Conservation (phyloP, 352 stramenopile genomes). For the Pythium myriotylum region DNA sequence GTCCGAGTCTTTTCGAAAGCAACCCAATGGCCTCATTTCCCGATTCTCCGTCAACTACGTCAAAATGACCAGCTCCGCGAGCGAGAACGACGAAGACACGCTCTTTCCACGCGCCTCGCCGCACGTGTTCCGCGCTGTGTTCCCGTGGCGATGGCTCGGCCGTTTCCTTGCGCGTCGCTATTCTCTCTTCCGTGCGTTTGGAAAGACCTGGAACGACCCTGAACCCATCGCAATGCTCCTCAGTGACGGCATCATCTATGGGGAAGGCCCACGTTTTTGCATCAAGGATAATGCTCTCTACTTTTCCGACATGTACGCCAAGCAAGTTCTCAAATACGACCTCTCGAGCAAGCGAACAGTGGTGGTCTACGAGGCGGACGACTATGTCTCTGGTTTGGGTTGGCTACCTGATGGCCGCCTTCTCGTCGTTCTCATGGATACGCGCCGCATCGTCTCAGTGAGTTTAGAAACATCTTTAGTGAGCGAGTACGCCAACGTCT, state of each 20-base stretch:
- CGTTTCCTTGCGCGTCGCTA: no score
- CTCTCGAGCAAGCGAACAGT: conserved; percentile 36
- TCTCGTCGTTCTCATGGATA: conserved; percentile 62
- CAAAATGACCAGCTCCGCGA: no score
- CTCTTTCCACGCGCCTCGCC: no score
- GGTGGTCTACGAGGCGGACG: conserved; percentile 47
- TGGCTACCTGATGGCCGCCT: conserved; percentile 65
- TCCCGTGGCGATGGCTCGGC: no score
- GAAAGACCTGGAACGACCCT: conserved; percentile 31
- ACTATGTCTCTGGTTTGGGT: conserved; percentile 59
- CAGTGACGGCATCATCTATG: conserved; percentile 49
- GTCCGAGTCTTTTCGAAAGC: no score
- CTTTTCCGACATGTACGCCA: conserved; percentile 66
- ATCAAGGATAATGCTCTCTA: conserved; percentile 51
- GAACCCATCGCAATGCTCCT: conserved; percentile 42
- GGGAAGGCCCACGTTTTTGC: conserved; percentile 64
- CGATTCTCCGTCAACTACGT: no score
- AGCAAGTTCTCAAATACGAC: conserved; percentile 61
- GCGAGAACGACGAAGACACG: no score
- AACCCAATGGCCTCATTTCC: no score
- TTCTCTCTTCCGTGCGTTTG: no score
- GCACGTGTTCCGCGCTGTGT: no score
- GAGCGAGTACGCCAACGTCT: conserved; percentile 53
- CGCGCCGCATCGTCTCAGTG: conserved; percentile 44
- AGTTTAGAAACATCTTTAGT: conserved; percentile 33